Conservation (phyloP, 2,329 filamentous ascomycete genomes). For the Blastomyces silverae region DNA sequence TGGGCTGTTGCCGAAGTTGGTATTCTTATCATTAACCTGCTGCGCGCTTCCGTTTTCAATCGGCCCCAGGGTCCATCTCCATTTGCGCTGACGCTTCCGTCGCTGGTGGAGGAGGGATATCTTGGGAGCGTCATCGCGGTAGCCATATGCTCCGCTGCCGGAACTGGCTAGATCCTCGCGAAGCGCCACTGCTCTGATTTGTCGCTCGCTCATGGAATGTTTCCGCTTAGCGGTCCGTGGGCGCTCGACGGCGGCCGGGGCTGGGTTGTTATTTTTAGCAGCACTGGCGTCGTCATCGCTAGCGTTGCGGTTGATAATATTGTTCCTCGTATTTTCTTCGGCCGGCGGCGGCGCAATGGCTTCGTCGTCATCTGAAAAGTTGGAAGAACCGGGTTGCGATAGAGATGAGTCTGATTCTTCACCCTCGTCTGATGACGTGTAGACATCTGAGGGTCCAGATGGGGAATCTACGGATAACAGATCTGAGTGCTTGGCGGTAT, state of each 20-base stretch:
- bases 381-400: slow-evolving; percentile 28
- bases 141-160: slow-evolving; percentile 25
- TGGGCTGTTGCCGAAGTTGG: background rate
- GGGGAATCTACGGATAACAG: slow-evolving; percentile 32
- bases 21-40: background rate
- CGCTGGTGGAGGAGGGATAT: slow-evolving; percentile 51
- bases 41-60: slow-evolving; percentile 26
- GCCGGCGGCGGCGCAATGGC: slow-evolving; percentile 17
- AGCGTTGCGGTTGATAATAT: background rate
- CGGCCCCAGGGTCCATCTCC: slow-evolving; percentile 53
- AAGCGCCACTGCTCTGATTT: slow-evolving; percentile 37
- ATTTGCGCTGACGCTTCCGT: slow-evolving; percentile 49
- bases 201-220: slow-evolving; percentile 22
- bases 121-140: slow-evolving; percentile 42
- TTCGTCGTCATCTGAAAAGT: slow-evolving; percentile 31
- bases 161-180: slow-evolving; percentile 37
- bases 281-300: background rate
- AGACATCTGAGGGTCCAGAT: slow-evolving; percentile 23
- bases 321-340: background rate
- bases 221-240: slow-evolving; percentile 17
- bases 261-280: slow-evolving; percentile 11
- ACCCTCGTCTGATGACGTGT: slow-evolving; percentile 19
- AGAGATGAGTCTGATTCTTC: slow-evolving; percentile 25
- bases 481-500: slow-evolving; percentile 52
- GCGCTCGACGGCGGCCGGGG: slow-evolving; percentile 11